Conservation (phyloP, 2,329 filamentous ascomycete genomes). For the Aspergillus hortae region DNA sequence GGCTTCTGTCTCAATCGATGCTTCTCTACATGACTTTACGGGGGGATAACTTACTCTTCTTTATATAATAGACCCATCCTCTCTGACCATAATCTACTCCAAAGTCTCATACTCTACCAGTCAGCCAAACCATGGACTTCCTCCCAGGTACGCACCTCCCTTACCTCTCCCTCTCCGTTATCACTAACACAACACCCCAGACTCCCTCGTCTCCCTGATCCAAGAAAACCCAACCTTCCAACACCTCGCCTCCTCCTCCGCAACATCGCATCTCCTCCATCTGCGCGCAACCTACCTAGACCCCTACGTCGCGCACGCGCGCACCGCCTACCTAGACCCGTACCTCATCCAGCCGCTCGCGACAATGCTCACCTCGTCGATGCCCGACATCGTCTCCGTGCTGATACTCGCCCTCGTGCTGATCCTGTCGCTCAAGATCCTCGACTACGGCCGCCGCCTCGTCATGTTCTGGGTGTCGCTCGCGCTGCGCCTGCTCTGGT, state of each 20-base stretch:
- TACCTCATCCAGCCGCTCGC: slow-evolving; percentile 45
- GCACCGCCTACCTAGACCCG: slow-evolving; percentile 44
- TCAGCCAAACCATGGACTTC: neutral
- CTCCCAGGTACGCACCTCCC: neutral
- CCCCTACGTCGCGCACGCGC: slow-evolving; percentile 23
- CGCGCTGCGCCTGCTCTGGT: slow-evolving; percentile 61
- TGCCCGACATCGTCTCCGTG: slow-evolving; percentile 35
- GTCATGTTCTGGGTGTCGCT: slow-evolving; percentile 76
- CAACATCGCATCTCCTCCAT: slow-evolving; percentile 11
- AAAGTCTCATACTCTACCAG: no score
- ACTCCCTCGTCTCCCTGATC: slow-evolving; percentile 12
- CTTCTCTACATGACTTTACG: no score
- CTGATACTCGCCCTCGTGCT: slow-evolving; percentile 57
- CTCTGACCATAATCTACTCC: no score
- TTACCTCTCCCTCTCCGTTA: neutral
- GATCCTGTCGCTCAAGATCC: slow-evolving; percentile 61
- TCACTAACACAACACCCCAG: slow-evolving; percentile 5
- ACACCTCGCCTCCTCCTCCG: slow-evolving; percentile 13
- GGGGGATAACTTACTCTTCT: no score
- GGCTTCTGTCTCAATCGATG: no score
- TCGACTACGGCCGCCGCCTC: slow-evolving; percentile 66
- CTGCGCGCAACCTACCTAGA: slow-evolving; percentile 12
- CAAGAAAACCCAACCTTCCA: slow-evolving; percentile 14
- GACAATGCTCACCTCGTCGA: slow-evolving; percentile 29
- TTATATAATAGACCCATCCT: no score